These are phyloP conservation scores for Gymnopilus dilepis DNA, from an alignment of 768 basidiomycete genomes.

Conservation along the genomic window DNA sequence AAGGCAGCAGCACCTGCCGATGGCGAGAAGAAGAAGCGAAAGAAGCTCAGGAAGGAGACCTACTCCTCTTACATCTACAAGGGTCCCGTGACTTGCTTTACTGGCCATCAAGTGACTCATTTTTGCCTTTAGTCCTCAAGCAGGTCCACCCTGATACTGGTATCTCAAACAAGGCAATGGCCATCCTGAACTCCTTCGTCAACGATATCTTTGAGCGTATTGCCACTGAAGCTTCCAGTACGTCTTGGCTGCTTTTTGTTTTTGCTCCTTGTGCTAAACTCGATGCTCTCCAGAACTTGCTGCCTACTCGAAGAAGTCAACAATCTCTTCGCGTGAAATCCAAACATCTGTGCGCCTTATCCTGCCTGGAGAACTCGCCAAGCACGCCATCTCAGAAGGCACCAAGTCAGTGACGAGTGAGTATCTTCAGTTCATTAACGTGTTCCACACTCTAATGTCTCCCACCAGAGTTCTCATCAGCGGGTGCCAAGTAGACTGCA, in stretches of 20 bases:
- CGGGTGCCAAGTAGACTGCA: slow-evolving; percentile 63
- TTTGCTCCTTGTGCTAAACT: slow-evolving; percentile 10
- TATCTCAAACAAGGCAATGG: slow-evolving; percentile 99
- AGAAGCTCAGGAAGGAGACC: slow-evolving; percentile 87
- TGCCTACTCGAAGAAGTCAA: slow-evolving; percentile 97
- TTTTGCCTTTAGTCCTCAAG: slow-evolving; percentile 71
- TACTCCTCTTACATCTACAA: slow-evolving; percentile 95
- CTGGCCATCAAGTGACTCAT: not conserved
- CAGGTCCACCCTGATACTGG: slow-evolving; percentile 99
- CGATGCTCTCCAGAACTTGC: slow-evolving; percentile 74
- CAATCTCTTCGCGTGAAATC: slow-evolving; percentile 97
- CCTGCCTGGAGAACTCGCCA: slow-evolving; percentile 94
- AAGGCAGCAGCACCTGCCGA: slow-evolving; percentile 67
- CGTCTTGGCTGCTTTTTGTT: slow-evolving; percentile 32
- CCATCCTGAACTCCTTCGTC: slow-evolving; percentile 94
- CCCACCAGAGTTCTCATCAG: slow-evolving; percentile 66
- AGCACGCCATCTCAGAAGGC: slow-evolving; percentile 94
- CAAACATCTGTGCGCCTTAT: slow-evolving; percentile 97
- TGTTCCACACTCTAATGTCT: not conserved
- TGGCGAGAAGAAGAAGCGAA: slow-evolving; percentile 87
- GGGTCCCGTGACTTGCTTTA: slow-evolving; percentile 47
- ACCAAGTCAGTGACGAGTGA: slow-evolving; percentile 90
- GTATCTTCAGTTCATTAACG: slow-evolving; percentile 24
- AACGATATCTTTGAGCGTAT: slow-evolving; percentile 97
- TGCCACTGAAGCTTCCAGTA: slow-evolving; percentile 88